Conservation (phyloP, 2,329 filamentous ascomycete species). For the Claviceps digitariae region DNA sequence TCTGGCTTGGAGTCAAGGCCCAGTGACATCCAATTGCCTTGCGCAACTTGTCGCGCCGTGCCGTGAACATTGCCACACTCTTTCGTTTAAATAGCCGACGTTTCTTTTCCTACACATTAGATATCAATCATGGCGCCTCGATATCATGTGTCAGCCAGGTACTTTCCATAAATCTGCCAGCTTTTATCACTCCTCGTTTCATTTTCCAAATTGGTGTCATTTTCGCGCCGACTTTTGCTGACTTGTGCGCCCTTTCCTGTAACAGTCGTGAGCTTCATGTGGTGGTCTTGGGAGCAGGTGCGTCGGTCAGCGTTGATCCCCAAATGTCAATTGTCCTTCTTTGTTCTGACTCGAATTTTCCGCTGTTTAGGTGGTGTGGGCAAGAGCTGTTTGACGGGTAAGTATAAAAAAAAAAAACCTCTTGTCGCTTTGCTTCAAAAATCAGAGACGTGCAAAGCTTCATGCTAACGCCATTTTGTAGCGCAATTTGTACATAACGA, state of each 20-base stretch:
- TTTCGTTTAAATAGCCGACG: not conserved
- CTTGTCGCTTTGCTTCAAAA: not conserved
- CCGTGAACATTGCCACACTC: not conserved
- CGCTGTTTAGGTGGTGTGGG: slow-evolving; percentile 62
- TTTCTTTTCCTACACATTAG: not conserved
- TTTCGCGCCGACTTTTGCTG: not conserved
- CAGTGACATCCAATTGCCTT: not conserved
- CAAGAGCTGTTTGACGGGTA: slow-evolving; percentile 85
- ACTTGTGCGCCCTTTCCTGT: not conserved
- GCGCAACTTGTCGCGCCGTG: not conserved
- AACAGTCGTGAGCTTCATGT: slow-evolving; percentile 65
- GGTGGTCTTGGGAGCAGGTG: slow-evolving; percentile 69
- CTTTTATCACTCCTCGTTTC: not conserved
- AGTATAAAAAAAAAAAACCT: slow-evolving; percentile 12
- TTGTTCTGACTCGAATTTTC: slow-evolving; percentile 18
- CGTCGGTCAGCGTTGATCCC: slow-evolving; percentile 21
- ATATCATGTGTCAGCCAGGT: slow-evolving; percentile 8
- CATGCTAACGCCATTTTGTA: slow-evolving; percentile 19
- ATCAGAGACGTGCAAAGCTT: not conserved
- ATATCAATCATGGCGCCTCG: slow-evolving; percentile 6
- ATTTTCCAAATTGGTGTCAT: not conserved
- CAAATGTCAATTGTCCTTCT: not conserved
- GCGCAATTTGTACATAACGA: slow-evolving; percentile 91
- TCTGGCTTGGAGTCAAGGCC: not conserved
- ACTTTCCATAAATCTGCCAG: not conserved